phyloP scores from a whole-genome alignment of 345 rosid species.

The Lumnitzera racemosa region DNA sequence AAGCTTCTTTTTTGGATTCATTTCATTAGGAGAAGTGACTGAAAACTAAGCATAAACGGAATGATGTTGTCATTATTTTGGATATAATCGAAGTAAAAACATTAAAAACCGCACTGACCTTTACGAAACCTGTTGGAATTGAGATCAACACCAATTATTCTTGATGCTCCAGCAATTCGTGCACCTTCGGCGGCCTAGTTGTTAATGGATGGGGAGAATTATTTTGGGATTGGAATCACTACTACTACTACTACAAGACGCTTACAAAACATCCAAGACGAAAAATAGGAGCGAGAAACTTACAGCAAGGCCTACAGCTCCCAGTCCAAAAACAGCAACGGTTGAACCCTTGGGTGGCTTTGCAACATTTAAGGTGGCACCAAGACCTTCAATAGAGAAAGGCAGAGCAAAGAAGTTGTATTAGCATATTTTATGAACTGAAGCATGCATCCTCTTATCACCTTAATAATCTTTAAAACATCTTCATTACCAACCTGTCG shows the following conservation, averaged over 20 bases:
- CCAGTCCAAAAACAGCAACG: constrained; percentile 34
- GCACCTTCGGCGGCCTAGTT: constrained; percentile 37
- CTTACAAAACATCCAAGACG: too few species aligned
- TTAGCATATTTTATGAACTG: background rate
- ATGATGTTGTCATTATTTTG: background rate
- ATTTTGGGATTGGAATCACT: too few species aligned
- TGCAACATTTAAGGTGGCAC: constrained; percentile 36
- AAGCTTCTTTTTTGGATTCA: too few species aligned
- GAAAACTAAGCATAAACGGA: too few species aligned
- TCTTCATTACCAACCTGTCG: constrained; percentile 18
- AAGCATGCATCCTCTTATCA: too few species aligned
- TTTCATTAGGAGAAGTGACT: too few species aligned
- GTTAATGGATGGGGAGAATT: background rate
- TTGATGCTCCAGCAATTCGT: constrained; percentile 35
- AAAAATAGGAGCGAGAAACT: constrained; percentile 2
- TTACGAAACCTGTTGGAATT: constrained; percentile 23
- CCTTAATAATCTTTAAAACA: too few species aligned
- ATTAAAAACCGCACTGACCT: constrained; percentile 11
- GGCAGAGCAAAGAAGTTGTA: background rate
- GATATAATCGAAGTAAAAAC: background rate
- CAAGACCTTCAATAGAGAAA: constrained; percentile 19
- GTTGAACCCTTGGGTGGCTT: constrained; percentile 25
- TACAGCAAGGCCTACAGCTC: constrained; percentile 41
- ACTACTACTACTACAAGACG: too few species aligned
- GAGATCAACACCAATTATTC: constrained; percentile 34